Base-by-base conservation (phyloP, 768 basidiomycete species). In the Gloeophyllum trabeum region DNA sequence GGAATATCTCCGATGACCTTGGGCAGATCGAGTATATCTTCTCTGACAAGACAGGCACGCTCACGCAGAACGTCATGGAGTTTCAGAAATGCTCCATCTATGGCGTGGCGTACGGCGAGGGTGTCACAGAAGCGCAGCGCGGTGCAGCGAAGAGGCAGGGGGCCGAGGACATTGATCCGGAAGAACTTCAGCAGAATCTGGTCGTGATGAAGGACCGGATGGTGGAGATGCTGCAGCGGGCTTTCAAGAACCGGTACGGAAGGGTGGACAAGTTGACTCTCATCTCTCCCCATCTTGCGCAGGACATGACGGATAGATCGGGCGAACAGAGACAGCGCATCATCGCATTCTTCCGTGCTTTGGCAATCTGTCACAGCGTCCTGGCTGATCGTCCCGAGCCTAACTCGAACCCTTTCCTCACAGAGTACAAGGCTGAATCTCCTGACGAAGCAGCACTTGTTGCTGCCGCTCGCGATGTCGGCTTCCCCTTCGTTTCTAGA, bases 51-150 rank as follows among this genome's bases (percentile, higher is more conserved):
- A 94, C 92, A 0, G 91, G 90, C 19, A 99, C 94, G 5, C 79
- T 99, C 39, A 99, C 94, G 0, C 93, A 96, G 61, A 99, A 98
- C 64, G 68, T 94, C 53, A 98, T 97, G 94, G 92, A 94, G 65
- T 97, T 96, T 65, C 90, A 96, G 59, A 92, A 87, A 57, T 96
- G 91, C 52, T 93, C 91, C 0, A 73, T 97, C 44, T 62, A 77
- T 41, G 93, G 92, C 1, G 63, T 87, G 2, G 56, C 77, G 0
- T 98, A 96, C 54, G 94, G 94, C 6, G 94, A 98, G 54, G 93
- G 93, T 5, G 58, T 97, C 45, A 97, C 94, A 0, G 94, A 98
- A 60, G 94, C 93, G 0, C 91, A 93, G 61, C 77, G 89, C 19
- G 94, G 93, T 25, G 85, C 90, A 0, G 90, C 88, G 1, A 82